These are phyloP conservation scores for Leptosphaerulina australis DNA, from an alignment of 2,329 filamentous ascomycete species.

Conservation along the genomic window DNA sequence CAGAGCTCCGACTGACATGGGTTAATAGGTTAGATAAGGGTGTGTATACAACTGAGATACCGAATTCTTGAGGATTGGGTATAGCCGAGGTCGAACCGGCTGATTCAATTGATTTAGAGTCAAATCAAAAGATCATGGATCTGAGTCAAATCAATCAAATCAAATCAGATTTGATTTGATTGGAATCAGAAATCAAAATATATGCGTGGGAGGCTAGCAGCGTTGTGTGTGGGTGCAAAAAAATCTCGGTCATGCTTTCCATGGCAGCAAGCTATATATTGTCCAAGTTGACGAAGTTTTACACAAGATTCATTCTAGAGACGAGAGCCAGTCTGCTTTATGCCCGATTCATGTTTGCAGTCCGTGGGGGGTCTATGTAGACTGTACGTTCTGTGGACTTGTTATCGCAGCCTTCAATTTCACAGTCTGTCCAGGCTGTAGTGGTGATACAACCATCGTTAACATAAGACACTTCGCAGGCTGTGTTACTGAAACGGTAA, in stretches of 20 bases:
- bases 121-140: too few species aligned
- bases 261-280: conserved; percentile 6
- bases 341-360: background rate
- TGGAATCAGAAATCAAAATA: too few species aligned
- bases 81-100: too few species aligned
- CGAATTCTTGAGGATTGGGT: too few species aligned
- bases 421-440: background rate
- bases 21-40: too few species aligned
- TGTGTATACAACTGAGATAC: too few species aligned
- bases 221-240: background rate
- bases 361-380: background rate
- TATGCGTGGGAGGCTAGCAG: background rate
- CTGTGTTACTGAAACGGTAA: background rate
- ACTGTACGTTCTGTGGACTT: background rate
- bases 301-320: background rate
- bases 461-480: background rate
- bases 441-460: background rate
- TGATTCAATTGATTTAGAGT: too few species aligned
- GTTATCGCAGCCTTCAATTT: background rate
- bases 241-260: background rate
- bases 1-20: too few species aligned
- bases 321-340: background rate
- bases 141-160: too few species aligned
- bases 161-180: too few species aligned
- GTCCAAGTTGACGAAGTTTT: conserved; percentile 25